Evolutionary conservation across 2,329 filamentous ascomycete genomes (phyloP), one percentile per base, ranked within the genome.

Genomic region (Chaetomium sp.): DNA sequence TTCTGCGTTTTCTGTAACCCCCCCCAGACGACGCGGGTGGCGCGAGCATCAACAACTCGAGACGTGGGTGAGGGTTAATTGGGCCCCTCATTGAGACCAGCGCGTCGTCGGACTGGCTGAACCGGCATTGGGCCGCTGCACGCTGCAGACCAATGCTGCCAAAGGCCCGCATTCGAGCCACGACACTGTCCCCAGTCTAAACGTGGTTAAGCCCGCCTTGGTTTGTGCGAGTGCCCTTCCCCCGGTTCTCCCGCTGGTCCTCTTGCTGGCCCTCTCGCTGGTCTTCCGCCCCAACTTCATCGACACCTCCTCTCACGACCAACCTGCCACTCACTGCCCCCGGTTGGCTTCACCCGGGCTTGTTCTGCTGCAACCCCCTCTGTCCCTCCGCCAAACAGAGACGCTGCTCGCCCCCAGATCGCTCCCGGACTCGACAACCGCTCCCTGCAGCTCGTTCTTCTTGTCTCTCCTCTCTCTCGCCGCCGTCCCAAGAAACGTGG

Each of bases 101-200:
- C 59, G 57, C 60, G 50, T 63, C 60, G 54, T 52, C 56, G 57
- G 59, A 64, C 55, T 64, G 63, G 64, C 59, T 59, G 58, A 61
- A 41, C 52, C 58, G 43, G 52, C 61, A 68, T 68, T 68, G 66
- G 66, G 66, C 65, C 63, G 63, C 66, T 67, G 66, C 66, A 67
- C 54, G 62, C 66, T 66, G 64, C 62, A 67, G 62, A 60, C 61
- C 59, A 62, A 53, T 62, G 63, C 63, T 65, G 63, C 63, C 63
- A 64, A 36, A 64, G 59, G 66, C 66, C 66, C 65, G 70, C 70
- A 72, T 70, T 72, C 70, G 70, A 72, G 70, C 70, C 70, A 72
- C 70, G 70, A 72, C 70, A 72, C 62, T 64, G 58, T 61, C 62
- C 65, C 65, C 65, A 65, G 64, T 64, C 62, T 67, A 62, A 69